A percentile compares a stretch with the other conserved stretches of the same genome.
Conservation (phyloP, 2,329 filamentous ascomycete genomes). For the Cyphellophora europaea region DNA sequence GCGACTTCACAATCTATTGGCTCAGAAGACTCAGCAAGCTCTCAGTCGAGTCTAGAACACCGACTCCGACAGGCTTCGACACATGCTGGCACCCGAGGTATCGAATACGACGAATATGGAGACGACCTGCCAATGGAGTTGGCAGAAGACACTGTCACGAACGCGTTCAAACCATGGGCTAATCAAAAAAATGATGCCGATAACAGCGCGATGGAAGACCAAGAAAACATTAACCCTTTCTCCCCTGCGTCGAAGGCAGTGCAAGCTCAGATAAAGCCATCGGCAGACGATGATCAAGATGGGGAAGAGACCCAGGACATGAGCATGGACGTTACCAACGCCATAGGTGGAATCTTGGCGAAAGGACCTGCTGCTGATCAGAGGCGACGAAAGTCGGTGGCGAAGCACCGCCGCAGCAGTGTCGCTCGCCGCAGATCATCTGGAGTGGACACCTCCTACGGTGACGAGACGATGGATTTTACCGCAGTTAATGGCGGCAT, state of each 20-base stretch:
- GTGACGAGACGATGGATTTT: constrained; percentile 46
- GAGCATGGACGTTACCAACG: constrained; percentile 90
- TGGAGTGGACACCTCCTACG: constrained; percentile 27
- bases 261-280: constrained; percentile 7
- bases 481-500: constrained; percentile 46
- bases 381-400: constrained; percentile 24
- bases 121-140: constrained; percentile 76
- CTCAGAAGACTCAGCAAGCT: constrained; percentile 50
- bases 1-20: constrained; percentile 59
- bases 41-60: constrained; percentile 67
- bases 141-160: constrained; percentile 50
- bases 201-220: constrained; percentile 28
- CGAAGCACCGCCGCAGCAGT: constrained; percentile 25
- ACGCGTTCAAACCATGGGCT: constrained; percentile 38
- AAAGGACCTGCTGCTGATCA: constrained; percentile 16
- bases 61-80: constrained; percentile 66
- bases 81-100: constrained; percentile 63
- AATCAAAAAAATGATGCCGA: constrained; percentile 22
- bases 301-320: constrained; percentile 56
- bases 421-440: constrained; percentile 26
- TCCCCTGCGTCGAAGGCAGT: constrained; percentile 25
- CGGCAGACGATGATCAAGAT: constrained; percentile 29
- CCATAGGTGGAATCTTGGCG: constrained; percentile 65
- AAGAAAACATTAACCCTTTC: constrained; percentile 34
- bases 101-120: constrained; percentile 51